Evolutionary conservation across 2,329 filamentous ascomycete genomes (phyloP).

Genomic region (Colletotrichum sp.): DNA sequence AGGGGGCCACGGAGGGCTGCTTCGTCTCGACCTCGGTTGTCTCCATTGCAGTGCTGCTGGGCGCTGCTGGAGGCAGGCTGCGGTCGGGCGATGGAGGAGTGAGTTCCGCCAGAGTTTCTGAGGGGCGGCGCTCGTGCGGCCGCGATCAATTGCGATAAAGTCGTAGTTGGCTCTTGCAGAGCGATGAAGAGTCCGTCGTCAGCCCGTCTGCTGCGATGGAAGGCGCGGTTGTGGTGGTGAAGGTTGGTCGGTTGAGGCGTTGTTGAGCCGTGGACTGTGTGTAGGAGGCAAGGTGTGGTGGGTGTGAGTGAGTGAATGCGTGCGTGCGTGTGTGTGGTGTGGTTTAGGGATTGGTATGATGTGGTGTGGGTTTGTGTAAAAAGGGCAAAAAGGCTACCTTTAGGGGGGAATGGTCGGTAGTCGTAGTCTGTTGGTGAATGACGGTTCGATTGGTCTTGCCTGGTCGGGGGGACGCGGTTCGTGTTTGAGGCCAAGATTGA

Average conservation of each 20-base stretch:
- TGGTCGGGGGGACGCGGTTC: conserved; percentile 7
- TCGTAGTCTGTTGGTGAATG: background rate
- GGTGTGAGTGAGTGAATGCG: background rate
- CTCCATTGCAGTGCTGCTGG: conserved; percentile 5
- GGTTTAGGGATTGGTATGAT: background rate
- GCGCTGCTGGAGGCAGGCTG: background rate
- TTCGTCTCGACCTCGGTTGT: conserved; percentile 16
- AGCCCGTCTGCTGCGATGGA: background rate
- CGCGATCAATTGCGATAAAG: background rate
- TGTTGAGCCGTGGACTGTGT: background rate
- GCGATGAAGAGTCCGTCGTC: background rate
- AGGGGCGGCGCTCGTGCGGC: background rate
- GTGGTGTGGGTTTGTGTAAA: background rate
- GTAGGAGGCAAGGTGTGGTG: background rate
- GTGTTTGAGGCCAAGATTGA: conserved; percentile 20
- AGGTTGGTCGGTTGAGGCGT: background rate
- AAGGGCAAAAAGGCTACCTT: background rate
- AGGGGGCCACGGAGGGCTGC: conserved; percentile 18
- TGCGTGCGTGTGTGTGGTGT: background rate
- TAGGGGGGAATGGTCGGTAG: background rate
- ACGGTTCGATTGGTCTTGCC: background rate
- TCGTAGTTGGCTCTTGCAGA: background rate
- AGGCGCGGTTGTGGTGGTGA: background rate
- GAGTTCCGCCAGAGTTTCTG: background rate
- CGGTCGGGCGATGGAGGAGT: background rate